These are phyloP conservation scores for Amphirosellinia nigrospora DNA, from an alignment of 495 filamentous ascomycete species.

Conservation along the genomic window DNA sequence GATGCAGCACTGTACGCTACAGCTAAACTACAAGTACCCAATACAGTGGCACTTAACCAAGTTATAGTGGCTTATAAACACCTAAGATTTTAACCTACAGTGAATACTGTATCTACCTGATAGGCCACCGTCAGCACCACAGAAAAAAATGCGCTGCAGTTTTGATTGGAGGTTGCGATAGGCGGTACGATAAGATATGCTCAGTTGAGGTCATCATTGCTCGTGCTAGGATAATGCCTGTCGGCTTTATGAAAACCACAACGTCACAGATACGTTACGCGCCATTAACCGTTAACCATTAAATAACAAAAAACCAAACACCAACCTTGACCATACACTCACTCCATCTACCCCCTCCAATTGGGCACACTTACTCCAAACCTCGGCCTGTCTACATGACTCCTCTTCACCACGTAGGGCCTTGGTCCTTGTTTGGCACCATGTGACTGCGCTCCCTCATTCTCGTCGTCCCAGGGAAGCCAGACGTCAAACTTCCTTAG, in stretches of 20 bases:
- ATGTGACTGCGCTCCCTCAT: slow-evolving; percentile 4
- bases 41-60: not conserved
- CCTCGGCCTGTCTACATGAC: slow-evolving; percentile 18
- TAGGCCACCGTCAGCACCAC: not conserved
- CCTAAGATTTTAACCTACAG: not conserved
- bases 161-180: not conserved
- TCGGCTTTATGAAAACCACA: not conserved
- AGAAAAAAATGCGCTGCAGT: slow-evolving; percentile 3
- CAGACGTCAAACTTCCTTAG: slow-evolving; percentile 26
- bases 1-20: not conserved
- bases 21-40: not conserved
- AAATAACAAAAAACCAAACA: too few species aligned
- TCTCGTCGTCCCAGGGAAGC: slow-evolving; percentile 26
- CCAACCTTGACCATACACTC: too few species aligned
- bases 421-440: not conserved
- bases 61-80: not conserved
- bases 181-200: slow-evolving; percentile 12
- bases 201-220: not conserved
- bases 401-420: slow-evolving; percentile 20
- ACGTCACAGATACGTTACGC: not conserved
- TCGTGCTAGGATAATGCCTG: slow-evolving; percentile 1
- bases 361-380: slow-evolving; percentile 27
- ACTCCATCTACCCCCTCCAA: slow-evolving; percentile 24
- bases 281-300: too few species aligned
- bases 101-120: too few species aligned